phyloP scores from a whole-genome alignment of 2,329 filamentous ascomycete genomes.

The Beauveria brongniartii region DNA sequence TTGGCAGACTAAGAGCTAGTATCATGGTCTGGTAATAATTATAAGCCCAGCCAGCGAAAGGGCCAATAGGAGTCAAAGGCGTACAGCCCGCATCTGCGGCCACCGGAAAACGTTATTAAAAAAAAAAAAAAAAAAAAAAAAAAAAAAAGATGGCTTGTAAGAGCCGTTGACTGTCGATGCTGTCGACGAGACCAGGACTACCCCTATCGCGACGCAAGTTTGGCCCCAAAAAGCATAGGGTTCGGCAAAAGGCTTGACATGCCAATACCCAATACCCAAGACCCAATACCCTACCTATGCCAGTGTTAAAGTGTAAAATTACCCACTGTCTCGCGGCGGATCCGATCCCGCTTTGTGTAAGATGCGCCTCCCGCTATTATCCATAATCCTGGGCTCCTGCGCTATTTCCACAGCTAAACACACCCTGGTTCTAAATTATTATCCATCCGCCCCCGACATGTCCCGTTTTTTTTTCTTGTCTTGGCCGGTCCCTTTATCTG shows the following conservation, averaged over 20 bases:
- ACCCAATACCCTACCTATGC: too few species aligned
- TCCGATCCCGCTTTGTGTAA: constrained; percentile 9
- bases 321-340: constrained; percentile 2
- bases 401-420: constrained; percentile 8
- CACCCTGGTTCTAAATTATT: constrained; percentile 6
- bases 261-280: background rate
- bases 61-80: constrained; percentile 1
- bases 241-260: background rate
- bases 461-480: constrained; percentile 3
- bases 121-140: too few species aligned
- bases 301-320: background rate
- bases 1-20: constrained; percentile 11
- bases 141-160: background rate
- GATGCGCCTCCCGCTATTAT: constrained; percentile 11
- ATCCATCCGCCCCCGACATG: background rate
- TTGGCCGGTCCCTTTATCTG: background rate
- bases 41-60: background rate
- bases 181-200: background rate
- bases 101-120: background rate
- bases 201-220: too few species aligned
- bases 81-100: background rate
- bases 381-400: background rate
- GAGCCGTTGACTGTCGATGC: background rate
- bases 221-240: background rate
- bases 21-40: background rate